A percentile compares a stretch with the other conserved stretches of the same genome.
These are phyloP conservation scores for Alternaria postmessia DNA, from an alignment of 2,329 filamentous ascomycete species.

Conservation along the genomic window DNA sequence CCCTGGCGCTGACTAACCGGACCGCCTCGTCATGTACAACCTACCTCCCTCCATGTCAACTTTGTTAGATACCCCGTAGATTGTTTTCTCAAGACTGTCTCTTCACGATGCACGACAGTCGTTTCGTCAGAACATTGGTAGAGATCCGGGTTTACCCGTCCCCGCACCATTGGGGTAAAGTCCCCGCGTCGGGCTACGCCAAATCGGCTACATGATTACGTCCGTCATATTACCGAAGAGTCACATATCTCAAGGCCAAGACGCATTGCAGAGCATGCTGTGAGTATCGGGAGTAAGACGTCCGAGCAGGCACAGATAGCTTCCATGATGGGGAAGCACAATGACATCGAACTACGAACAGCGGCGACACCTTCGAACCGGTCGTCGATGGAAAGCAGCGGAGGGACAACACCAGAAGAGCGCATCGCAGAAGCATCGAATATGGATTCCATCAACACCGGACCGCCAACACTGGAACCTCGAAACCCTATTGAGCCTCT, in stretches of 20 bases:
- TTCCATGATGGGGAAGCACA: not conserved
- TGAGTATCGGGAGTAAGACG: not conserved
- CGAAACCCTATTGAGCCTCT: not conserved
- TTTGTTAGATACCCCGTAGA: not conserved
- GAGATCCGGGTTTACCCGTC: slow-evolving; percentile 1
- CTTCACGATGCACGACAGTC: not conserved
- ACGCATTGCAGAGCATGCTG: not conserved
- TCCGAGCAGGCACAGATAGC: not conserved
- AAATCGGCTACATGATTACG: slow-evolving; percentile 12
- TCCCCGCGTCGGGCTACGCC: slow-evolving; percentile 7
- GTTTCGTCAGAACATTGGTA: not conserved
- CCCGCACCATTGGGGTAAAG: not conserved
- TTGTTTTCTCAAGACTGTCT: not conserved
- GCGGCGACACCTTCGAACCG: not conserved
- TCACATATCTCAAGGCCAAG: slow-evolving; percentile 1
- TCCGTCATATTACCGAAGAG: slow-evolving; percentile 14
- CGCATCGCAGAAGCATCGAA: not conserved
- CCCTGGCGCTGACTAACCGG: slow-evolving; percentile 1
- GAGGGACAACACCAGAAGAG: not conserved
- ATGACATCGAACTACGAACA: not conserved
- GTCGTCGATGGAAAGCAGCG: not conserved
- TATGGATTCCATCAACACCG: not conserved
- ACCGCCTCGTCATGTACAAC: not conserved
- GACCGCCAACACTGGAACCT: not conserved
- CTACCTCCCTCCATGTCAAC: no score